Conservation (phyloP, 23 red algal species). For the Gracilariopsis chorda region DNA sequence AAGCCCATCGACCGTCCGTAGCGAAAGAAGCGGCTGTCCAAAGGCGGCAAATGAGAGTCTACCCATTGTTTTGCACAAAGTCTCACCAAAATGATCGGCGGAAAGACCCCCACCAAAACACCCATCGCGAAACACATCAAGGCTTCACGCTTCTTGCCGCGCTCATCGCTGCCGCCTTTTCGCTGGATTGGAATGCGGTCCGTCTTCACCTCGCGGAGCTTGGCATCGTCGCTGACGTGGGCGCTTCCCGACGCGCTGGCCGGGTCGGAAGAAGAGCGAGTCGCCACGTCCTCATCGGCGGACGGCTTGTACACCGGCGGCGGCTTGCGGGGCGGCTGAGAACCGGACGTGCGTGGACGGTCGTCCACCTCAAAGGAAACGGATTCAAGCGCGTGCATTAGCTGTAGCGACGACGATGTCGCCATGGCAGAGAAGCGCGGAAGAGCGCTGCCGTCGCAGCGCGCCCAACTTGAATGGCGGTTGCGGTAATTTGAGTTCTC, state of each 20-base stretch:
- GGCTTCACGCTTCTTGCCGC: background rate
- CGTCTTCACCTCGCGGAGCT: background rate
- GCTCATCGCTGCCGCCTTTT: background rate
- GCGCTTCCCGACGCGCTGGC: background rate
- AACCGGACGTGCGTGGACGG: background rate
- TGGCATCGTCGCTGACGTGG: background rate
- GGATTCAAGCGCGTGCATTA: background rate
- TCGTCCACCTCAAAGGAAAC: background rate
- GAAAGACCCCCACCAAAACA: background rate
- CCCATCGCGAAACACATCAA: background rate
- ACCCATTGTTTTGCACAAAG: background rate
- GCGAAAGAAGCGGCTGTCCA: background rate
- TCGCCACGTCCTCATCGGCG: too few relatives aligned
- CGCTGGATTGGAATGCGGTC: background rate
- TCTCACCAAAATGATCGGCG: background rate
- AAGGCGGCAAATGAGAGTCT: background rate
- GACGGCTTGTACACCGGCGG: background rate
- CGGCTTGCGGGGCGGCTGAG: background rate
- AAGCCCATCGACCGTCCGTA: conserved; percentile 2
- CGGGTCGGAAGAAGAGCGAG: too few relatives aligned
- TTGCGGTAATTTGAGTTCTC: background rate
- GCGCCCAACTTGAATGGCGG: too few relatives aligned
- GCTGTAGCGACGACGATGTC: background rate
- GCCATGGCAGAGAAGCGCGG: background rate
- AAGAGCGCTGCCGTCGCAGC: background rate